Evolutionary conservation across 2,329 filamentous ascomycete genomes (phyloP).

Genomic region (Ophiostoma sp.): DNA sequence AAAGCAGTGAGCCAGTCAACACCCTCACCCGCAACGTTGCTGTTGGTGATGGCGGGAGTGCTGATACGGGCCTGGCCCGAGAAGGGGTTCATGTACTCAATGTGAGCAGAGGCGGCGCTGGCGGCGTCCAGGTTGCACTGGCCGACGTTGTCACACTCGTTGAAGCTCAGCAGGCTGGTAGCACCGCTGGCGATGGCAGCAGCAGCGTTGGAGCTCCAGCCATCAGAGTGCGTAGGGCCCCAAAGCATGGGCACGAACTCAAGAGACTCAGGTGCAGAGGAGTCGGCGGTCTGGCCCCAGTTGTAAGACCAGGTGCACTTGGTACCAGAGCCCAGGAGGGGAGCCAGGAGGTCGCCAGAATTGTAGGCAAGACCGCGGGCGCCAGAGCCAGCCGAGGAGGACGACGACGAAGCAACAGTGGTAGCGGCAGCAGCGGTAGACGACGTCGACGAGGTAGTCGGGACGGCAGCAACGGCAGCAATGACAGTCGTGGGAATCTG

Average conservation of each 20-base stretch:
- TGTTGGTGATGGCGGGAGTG: conserved; percentile 64
- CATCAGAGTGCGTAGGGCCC: conserved; percentile 50
- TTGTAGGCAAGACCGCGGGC: conserved; percentile 74
- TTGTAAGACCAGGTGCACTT: conserved; percentile 66
- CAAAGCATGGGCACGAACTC: conserved; percentile 69
- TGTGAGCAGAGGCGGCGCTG: conserved; percentile 55
- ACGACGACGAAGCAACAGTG: conserved; percentile 27
- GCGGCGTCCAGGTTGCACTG: conserved; percentile 61
- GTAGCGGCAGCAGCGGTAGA: conserved; percentile 29
- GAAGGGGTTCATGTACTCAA: conserved; percentile 57
- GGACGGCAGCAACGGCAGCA: conserved; percentile 26
- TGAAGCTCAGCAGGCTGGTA: conserved; percentile 65
- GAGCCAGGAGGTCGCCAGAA: conserved; percentile 51
- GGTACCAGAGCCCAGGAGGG: conserved; percentile 47
- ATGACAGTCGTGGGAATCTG: conserved; percentile 19
- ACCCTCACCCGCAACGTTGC: conserved; percentile 50
- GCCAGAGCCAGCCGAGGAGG: conserved; percentile 36
- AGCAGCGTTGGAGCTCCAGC: conserved; percentile 54
- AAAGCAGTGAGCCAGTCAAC: conserved; percentile 57
- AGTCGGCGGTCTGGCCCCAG: conserved; percentile 55
- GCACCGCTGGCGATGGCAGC: conserved; percentile 55
- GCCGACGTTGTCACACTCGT: conserved; percentile 65
- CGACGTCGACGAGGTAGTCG: conserved; percentile 28
- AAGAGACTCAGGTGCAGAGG: conserved; percentile 46
- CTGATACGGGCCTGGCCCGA: conserved; percentile 55